Base-by-base conservation (phyloP, 1,284 basidiomycete genomes). In the Ganoderma resinaceum region DNA sequence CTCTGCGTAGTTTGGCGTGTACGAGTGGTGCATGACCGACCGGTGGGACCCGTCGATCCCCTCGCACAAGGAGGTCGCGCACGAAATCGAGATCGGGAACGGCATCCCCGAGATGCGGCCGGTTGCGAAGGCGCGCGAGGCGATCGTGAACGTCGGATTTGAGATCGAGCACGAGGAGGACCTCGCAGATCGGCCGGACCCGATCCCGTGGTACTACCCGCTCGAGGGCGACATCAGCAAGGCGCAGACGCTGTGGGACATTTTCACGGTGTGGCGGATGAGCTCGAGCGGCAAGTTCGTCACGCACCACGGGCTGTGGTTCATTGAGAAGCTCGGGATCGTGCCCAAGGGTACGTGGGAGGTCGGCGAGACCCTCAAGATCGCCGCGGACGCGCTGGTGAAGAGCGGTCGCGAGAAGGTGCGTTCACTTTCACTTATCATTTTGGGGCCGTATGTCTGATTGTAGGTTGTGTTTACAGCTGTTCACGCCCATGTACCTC, bases 1-100 rank as follows among this genome's bases (percentile, higher is more conserved):
- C n/a, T n/a, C n/a, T n/a, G 43, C 58, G 23, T 31, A 96, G 93
- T 98, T 98, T 80, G 97, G 96, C 79, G 92, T 98, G 57, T 99
- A 99, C 83, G 97, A 99, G 80, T 99, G 97, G 97, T 94, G 92
- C 82, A 98, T 99, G 97, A 99, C 97, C 60, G 97, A 99, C 80
- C 81, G 81, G 12, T 99, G 95, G 94, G 95, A 99, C 80, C 86
- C 94, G 2, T 90, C 91, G 16, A 94, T 88, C 80, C 93, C 96
- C 20, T 82, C 89, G 72, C 97, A 99, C 88, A 97, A 97, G 84
- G 88, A 89, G 67, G 91, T 99, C 71, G 94, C 95, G 23, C 96
- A 98, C 84, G 91, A 87, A 66, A 91, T 97, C 72, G 95, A 96
- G 80, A 84, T 98, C 65, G 97, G 97, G 58, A 96, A 98, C 79